These are phyloP conservation scores for Trichoderma simmonsii DNA, from an alignment of 2,329 filamentous ascomycete species.

Conservation along the genomic window DNA sequence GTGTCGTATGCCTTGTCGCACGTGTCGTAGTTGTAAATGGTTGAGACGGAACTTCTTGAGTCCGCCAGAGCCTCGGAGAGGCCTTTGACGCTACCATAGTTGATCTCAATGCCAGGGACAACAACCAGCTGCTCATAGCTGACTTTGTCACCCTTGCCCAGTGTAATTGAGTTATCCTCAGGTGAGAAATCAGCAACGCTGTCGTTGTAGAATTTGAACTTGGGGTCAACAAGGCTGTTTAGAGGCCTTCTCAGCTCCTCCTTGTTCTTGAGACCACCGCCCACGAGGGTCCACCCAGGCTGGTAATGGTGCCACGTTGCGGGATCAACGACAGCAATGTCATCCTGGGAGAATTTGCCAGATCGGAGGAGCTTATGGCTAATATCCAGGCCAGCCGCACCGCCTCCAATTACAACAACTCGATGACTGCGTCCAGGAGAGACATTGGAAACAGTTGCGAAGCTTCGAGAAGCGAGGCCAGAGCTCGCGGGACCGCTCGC, in stretches of 20 bases:
- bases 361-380: slow-evolving; percentile 64
- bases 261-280: slow-evolving; percentile 62
- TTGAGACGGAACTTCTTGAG: slow-evolving; percentile 47
- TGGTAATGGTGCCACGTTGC: slow-evolving; percentile 64
- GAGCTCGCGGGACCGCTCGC: slow-evolving; percentile 12
- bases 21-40: slow-evolving; percentile 56
- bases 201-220: slow-evolving; percentile 58
- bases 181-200: slow-evolving; percentile 51
- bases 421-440: slow-evolving; percentile 47
- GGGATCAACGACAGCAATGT: slow-evolving; percentile 64
- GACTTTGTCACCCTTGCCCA: slow-evolving; percentile 54
- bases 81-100: slow-evolving; percentile 51
- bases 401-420: slow-evolving; percentile 65
- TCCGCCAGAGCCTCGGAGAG: slow-evolving; percentile 54
- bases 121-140: slow-evolving; percentile 64
- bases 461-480: not conserved
- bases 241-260: slow-evolving; percentile 54
- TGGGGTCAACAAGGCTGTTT: slow-evolving; percentile 52
- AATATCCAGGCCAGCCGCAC: slow-evolving; percentile 61
- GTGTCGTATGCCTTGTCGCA: slow-evolving; percentile 51
- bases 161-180: slow-evolving; percentile 53
- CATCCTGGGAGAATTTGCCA: slow-evolving; percentile 53
- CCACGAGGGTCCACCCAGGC: slow-evolving; percentile 67
- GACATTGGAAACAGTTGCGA: slow-evolving; percentile 28
- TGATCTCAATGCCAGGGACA: slow-evolving; percentile 53